Base-by-base conservation (phyloP, 768 basidiomycete genomes). In the Xerocomus potaroensis region DNA sequence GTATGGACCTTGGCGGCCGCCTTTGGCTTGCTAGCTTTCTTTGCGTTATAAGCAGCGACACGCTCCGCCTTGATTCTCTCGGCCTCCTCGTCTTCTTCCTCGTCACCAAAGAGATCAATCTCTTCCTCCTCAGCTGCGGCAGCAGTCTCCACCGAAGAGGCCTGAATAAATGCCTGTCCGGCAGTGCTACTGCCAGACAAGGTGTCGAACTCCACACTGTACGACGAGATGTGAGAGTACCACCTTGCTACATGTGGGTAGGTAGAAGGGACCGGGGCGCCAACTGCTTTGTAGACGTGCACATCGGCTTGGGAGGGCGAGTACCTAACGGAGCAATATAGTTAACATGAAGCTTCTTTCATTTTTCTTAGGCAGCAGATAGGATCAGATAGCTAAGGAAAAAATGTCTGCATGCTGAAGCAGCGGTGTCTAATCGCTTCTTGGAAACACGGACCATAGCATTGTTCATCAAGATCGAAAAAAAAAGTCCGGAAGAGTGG, bases 381-480 rank as follows among this genome's bases (percentile, higher is more conserved):
- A 33, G 50, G 41, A 62, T 90, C 88, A 90, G 87, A 80, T 60
- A 66, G 83, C 84, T 79, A 83, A 76, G 84, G 75, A 70, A 67
- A 68, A 65, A 57, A 62, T 86, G 59, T 90, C 87, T 73, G 84
- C 87, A 89, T 72, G 66, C 66, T 78, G 73, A 69, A 70, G 69
- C 78, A 81, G 85, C 84, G 87, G 79, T 87, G 84, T 91, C 89
- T 92, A 84, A 74, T 82, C 87, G 82, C 85, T 80, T 81, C 86
- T 91, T 83, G 80, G 89, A 87, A 91, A 91, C 88, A 90, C 89
- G 89, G 88, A 91, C 89, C 90, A 90, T 87, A 87, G 86, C 86
- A 65, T 72, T 64, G 68, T 68, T 88, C 87, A 87, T 90, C 84
- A 77, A 57, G 61, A 49, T 52, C 42, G 51, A 51, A 48, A 35